phyloP scores from a whole-genome alignment of 306 rosid genomes.

The Mucuna pruriens region DNA sequence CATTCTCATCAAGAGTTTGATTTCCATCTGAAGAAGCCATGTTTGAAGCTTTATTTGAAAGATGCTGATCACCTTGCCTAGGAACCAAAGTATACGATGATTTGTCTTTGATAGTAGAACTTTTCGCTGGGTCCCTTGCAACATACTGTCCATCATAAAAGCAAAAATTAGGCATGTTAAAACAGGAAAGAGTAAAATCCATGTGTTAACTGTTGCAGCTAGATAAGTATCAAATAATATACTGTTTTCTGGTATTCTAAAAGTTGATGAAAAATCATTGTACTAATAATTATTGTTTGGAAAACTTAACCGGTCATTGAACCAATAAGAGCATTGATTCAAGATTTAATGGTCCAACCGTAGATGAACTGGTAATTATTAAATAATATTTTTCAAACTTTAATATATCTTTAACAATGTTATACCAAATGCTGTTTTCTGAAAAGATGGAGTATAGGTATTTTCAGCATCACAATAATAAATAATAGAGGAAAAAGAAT shows the following conservation, averaged over 20 bases:
- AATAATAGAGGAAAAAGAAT: too few species aligned
- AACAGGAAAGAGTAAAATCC: constrained; percentile 4
- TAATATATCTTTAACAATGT: not conserved
- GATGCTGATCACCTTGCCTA: constrained; percentile 56
- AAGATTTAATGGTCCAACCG: not conserved
- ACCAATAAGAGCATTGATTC: not conserved
- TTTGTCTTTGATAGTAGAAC: constrained; percentile 49
- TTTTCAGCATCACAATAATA: not conserved
- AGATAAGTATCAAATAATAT: constrained; percentile 16
- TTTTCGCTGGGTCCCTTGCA: constrained; percentile 60
- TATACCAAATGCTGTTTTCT: not conserved
- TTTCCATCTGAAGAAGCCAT: constrained; percentile 55
- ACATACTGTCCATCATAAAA: constrained; percentile 65
- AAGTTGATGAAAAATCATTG: constrained; percentile 14
- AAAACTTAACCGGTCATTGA: not conserved
- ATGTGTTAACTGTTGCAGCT: not conserved
- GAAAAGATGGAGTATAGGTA: not conserved
- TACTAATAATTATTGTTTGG: not conserved
- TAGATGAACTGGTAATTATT: not conserved
- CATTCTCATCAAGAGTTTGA: constrained; percentile 54
- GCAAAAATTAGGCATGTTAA: constrained; percentile 22
- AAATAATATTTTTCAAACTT: not conserved
- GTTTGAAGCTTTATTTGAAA: constrained; percentile 50
- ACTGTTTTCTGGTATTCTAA: not conserved
- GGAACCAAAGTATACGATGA: constrained; percentile 52